These are phyloP conservation scores for Croton laevigatus DNA, from an alignment of 441 rosid species.

Conservation along the genomic window DNA sequence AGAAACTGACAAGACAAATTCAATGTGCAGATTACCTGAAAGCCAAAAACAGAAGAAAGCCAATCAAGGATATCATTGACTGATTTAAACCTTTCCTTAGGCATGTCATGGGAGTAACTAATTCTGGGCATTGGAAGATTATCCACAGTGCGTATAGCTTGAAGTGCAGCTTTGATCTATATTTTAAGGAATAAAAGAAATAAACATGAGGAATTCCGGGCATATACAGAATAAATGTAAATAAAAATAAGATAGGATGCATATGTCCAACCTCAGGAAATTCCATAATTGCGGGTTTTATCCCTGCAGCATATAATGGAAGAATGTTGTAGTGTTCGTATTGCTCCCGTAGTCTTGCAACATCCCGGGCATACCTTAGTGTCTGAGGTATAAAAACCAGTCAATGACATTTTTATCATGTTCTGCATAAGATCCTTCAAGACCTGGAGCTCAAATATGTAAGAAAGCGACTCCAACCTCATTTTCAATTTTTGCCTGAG, in stretches of 20 bases:
- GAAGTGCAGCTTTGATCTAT: slow-evolving; percentile 83
- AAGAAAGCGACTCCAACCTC: slow-evolving; percentile 47
- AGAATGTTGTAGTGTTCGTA: slow-evolving; percentile 77
- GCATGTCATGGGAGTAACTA: slow-evolving; percentile 33
- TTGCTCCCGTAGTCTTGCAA: slow-evolving; percentile 63
- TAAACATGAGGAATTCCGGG: slow-evolving; percentile 20
- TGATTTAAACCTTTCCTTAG: slow-evolving; percentile 44
- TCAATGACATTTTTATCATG: slow-evolving; percentile 6
- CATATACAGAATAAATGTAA: slow-evolving; percentile 12
- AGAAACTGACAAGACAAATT: slow-evolving; percentile 7
- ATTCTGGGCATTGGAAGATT: slow-evolving; percentile 63
- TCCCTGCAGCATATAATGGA: slow-evolving; percentile 69
- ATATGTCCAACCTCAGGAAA: slow-evolving; percentile 75
- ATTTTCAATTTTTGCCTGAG: slow-evolving; percentile 43
- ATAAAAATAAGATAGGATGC: slow-evolving; percentile 13
- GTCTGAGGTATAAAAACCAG: slow-evolving; percentile 46
- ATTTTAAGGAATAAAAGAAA: slow-evolving; percentile 22
- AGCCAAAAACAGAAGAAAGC: slow-evolving; percentile 91
- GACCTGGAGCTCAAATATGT: slow-evolving; percentile 4
- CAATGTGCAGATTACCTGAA: slow-evolving; percentile 62
- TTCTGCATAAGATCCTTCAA: slow-evolving; percentile 19
- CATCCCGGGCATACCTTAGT: slow-evolving; percentile 60
- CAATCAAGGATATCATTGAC: slow-evolving; percentile 80
- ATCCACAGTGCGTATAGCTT: slow-evolving; percentile 54
- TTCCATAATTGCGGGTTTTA: slow-evolving; percentile 74